Percentiles rank a stretch among this genome's conserved stretches.
Evolutionary conservation across 495 filamentous ascomycete genomes (phyloP).

Genomic region (Monascus purpureus): DNA sequence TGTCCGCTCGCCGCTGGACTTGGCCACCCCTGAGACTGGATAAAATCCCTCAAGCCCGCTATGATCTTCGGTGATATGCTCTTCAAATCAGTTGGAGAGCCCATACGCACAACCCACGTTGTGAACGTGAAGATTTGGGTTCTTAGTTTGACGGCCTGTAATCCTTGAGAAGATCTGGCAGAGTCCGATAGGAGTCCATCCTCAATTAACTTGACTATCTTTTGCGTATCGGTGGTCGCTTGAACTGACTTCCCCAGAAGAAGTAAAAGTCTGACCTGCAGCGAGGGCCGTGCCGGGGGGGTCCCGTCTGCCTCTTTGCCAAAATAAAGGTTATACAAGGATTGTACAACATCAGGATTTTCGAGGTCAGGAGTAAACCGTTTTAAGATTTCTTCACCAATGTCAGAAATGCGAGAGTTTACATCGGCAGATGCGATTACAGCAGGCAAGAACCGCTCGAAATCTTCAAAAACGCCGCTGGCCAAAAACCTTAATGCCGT

Average conservation of each 20-base stretch:
- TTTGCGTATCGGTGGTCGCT: conserved; percentile 47
- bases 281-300: conserved; percentile 45
- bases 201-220: conserved; percentile 56
- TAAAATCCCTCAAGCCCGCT: conserved; percentile 54
- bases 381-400: conserved; percentile 78
- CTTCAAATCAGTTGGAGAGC: conserved; percentile 40
- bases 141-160: conserved; percentile 61
- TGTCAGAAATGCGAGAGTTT: conserved; percentile 64
- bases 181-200: conserved; percentile 39
- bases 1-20: conserved; percentile 34
- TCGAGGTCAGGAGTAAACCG: conserved; percentile 55
- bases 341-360: conserved; percentile 42
- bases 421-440: conserved; percentile 69
- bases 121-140: conserved; percentile 79
- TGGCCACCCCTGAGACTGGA: conserved; percentile 76
- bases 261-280: conserved; percentile 61
- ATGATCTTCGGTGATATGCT: conserved; percentile 59
- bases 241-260: conserved; percentile 63
- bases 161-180: conserved; percentile 38
- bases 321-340: conserved; percentile 58
- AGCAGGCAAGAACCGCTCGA: conserved; percentile 69
- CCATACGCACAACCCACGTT: conserved; percentile 74
- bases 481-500: conserved; percentile 55
- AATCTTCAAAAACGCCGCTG: conserved; percentile 70
- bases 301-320: conserved; percentile 30